Base-by-base conservation (phyloP, 176 grass and related monocot species). In the Cymbopogon citratus region DNA sequence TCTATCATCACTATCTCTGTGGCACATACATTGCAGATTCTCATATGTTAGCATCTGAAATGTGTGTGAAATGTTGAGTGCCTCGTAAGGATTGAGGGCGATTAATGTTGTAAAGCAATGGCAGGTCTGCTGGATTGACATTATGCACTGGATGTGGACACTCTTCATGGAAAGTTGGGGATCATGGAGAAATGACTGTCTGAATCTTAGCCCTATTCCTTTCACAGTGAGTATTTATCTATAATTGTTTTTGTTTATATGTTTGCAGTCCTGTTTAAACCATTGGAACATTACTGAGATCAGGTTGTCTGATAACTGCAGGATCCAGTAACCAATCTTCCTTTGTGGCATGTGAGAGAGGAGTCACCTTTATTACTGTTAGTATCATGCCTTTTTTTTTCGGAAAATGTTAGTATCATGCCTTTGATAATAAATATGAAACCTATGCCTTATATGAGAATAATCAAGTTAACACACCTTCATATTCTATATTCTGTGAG, bases 301-400 rank as follows among this genome's bases (percentile, higher is more conserved):
- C 21, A 78, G 31, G 38, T 83, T 87, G 82, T 74, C 16, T 66
- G 79, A 88, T 77, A 89, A 91, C 61, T 91, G 29, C 78, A 97
- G 92, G 94, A 97, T 87, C 92, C 94, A 56, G 90, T 97, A 83
- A 97, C 94, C 61, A 74, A 85, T 92, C 94, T 97, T 89, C 94
- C 94, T 41, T 51, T 89, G 83, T 90, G 86, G 88, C 86, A 94
- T 77, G 26, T 85, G 63, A 80, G 79, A 25, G 45, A 66, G 80
- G 76, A 91, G 45, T 91, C 95, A 8, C 88, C 92, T 65, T 75
- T 91, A 26, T 83, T 98, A 63, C 71, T 98, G 95, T 94, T 89
- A 91, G 90, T 63, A 73, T 59, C 35, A 59, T 66, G 41, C 19
- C 52, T 28, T 44, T 81, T n/a, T n/a, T n/a, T n/a, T n/a, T n/a